phyloP scores from a whole-genome alignment of 2,329 filamentous ascomycete genomes.

The Penicillium sp. region DNA sequence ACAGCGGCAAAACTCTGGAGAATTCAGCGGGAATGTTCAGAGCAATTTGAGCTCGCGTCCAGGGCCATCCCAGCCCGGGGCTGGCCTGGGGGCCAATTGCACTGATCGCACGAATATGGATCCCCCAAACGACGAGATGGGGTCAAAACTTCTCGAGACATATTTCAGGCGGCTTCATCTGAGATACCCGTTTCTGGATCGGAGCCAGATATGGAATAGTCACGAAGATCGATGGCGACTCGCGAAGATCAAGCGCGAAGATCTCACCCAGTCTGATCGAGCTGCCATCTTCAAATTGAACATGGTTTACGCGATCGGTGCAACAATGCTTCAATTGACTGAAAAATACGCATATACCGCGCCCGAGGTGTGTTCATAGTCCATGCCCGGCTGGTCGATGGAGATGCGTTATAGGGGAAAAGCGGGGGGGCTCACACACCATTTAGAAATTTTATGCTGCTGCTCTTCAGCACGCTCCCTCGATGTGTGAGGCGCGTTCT shows the following conservation, averaged over 20 bases:
- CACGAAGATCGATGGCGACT: conserved; percentile 39
- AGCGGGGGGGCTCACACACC: too few relatives aligned
- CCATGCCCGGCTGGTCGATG: too few relatives aligned
- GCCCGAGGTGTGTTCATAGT: conserved; percentile 33
- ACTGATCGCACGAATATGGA: conserved; percentile 40
- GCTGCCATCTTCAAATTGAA: conserved; percentile 49
- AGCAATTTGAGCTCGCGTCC: background rate
- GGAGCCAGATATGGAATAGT: conserved; percentile 41
- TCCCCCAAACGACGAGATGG: conserved; percentile 44
- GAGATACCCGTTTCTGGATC: conserved; percentile 47
- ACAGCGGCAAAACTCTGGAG: conserved; percentile 12
- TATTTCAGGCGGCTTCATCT: conserved; percentile 45
- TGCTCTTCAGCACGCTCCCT: conserved; percentile 46
- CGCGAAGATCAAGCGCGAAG: conserved; percentile 32
- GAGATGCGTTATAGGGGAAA: too few relatives aligned
- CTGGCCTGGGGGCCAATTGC: background rate
- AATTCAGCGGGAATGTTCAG: conserved; percentile 8
- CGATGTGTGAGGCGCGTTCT: conserved; percentile 45
- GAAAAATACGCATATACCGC: conserved; percentile 41
- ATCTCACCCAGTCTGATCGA: conserved; percentile 31
- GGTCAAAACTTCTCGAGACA: conserved; percentile 39
- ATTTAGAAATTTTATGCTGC: conserved; percentile 45
- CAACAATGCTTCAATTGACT: conserved; percentile 45
- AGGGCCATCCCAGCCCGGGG: conserved; percentile 12
- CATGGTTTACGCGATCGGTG: conserved; percentile 49